Conservation (phyloP, 1,284 basidiomycete genomes). For the Cerioporus squamosus region DNA sequence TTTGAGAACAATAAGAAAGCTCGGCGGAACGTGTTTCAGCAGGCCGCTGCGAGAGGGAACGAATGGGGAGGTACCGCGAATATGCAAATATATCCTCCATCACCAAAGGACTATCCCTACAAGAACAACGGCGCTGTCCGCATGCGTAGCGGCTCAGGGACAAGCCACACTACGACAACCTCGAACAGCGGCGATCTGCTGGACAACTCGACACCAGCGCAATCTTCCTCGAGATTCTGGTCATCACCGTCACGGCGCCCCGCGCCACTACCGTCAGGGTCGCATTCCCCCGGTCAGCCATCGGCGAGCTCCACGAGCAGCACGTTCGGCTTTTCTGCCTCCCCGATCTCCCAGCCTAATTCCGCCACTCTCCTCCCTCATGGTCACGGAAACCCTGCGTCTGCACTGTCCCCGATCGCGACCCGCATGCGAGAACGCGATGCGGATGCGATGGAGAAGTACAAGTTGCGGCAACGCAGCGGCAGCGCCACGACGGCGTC, state of each 20-base stretch:
- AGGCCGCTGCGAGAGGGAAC: slow-evolving; percentile 64
- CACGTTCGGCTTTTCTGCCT: slow-evolving; percentile 47
- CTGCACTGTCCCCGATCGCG: slow-evolving; percentile 71
- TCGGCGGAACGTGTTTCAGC: slow-evolving; percentile 66
- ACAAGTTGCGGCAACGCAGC: slow-evolving; percentile 76
- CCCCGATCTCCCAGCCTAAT: slow-evolving; percentile 45
- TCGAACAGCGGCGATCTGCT: slow-evolving; percentile 75
- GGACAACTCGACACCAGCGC: slow-evolving; percentile 36
- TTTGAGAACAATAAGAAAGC: slow-evolving; percentile 79
- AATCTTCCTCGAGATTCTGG: slow-evolving; percentile 43
- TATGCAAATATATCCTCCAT: slow-evolving; percentile 34
- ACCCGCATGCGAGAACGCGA: slow-evolving; percentile 79
- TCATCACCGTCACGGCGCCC: slow-evolving; percentile 37
- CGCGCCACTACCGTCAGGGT: slow-evolving; percentile 35
- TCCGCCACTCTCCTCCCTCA: slow-evolving; percentile 37
- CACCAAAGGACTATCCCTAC: slow-evolving; percentile 24
- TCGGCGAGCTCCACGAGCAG: slow-evolving; percentile 51
- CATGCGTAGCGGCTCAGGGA: slow-evolving; percentile 80
- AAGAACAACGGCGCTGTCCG: slow-evolving; percentile 43
- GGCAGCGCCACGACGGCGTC: slow-evolving; percentile 74
- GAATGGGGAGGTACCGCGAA: slow-evolving; percentile 54
- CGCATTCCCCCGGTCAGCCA: slow-evolving; percentile 58
- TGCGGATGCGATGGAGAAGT: slow-evolving; percentile 84
- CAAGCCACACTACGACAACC: slow-evolving; percentile 72
- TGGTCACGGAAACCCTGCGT: slow-evolving; percentile 41